These are phyloP conservation scores for Waitea zeae DNA, from an alignment of 1,284 basidiomycete species.

Conservation along the genomic window DNA sequence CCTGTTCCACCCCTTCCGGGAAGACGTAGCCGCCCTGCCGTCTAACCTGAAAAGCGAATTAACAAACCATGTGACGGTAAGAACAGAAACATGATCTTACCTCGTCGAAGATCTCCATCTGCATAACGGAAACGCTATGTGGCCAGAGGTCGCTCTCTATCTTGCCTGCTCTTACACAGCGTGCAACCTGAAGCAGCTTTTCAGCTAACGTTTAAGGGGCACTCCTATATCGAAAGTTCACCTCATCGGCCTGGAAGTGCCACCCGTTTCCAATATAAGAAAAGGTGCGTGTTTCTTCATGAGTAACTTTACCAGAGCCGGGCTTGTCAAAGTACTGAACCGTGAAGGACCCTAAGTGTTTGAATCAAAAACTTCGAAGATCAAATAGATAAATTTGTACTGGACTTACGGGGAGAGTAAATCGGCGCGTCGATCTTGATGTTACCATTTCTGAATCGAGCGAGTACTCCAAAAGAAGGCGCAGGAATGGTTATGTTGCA, in stretches of 20 bases:
- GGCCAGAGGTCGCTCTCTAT: conserved; percentile 60
- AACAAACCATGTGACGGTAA: too few species aligned
- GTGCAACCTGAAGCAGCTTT: too few species aligned
- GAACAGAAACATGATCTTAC: conserved; percentile 16
- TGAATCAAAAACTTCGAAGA: too few species aligned
- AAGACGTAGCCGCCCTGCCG: conserved; percentile 29
- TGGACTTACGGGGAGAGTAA: too few species aligned
- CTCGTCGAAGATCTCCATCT: conserved; percentile 72
- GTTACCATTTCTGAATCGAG: conserved; percentile 51
- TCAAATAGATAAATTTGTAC: too few species aligned
- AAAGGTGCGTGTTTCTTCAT: conserved; percentile 36
- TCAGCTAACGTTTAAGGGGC: too few species aligned
- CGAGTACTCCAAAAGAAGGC: conserved; percentile 29
- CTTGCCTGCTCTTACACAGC: conserved; percentile 63
- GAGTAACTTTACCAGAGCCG: conserved; percentile 27
- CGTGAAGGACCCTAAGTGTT: conserved; percentile 36
- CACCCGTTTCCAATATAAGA: conserved; percentile 44
- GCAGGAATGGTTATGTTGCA: conserved; percentile 38
- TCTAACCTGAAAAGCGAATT: conserved; percentile 20
- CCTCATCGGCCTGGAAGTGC: conserved; percentile 74
- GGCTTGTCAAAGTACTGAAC: conserved; percentile 42
- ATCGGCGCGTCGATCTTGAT: conserved; percentile 48
- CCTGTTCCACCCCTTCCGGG: conserved; percentile 28
- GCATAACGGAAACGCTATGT: conserved; percentile 57
- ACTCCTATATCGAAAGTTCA: too few species aligned